A percentile compares a stretch with the other conserved stretches of the same genome.
These are phyloP conservation scores for Isoetes taiwanensis DNA, from an alignment of 75 land plant genomes.

Conservation along the genomic window DNA sequence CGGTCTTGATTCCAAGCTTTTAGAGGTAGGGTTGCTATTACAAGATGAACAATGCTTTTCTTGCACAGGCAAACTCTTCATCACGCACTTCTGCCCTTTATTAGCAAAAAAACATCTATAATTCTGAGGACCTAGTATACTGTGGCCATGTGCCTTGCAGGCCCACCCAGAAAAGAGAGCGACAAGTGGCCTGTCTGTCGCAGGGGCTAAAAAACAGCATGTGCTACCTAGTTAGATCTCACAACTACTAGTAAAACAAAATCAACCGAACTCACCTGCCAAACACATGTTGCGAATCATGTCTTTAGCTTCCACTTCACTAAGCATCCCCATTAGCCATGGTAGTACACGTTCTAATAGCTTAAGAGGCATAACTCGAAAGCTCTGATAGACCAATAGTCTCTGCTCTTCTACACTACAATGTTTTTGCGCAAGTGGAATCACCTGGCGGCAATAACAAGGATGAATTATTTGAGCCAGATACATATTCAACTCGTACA, in stretches of 20 bases:
- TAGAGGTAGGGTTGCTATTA: conserved; percentile 7
- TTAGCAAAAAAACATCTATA: conserved; percentile 34
- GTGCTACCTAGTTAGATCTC: neutral
- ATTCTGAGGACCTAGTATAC: conserved; percentile 1
- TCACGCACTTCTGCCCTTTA: conserved; percentile 26
- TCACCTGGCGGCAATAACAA: conserved; percentile 34
- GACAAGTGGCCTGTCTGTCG: conserved; percentile 44
- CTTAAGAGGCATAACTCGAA: conserved; percentile 79
- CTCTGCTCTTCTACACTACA: conserved; percentile 54
- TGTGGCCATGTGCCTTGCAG: conserved; percentile 39
- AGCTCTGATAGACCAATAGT: conserved; percentile 53
- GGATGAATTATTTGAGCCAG: neutral
- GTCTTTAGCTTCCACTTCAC: conserved; percentile 48
- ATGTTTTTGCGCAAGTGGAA: conserved; percentile 63
- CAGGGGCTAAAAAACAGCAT: conserved; percentile 44
- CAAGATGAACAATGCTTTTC: conserved; percentile 6
- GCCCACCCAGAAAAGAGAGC: conserved; percentile 74
- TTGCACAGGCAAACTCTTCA: conserved; percentile 10
- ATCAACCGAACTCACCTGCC: conserved; percentile 40
- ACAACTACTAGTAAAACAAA: neutral
- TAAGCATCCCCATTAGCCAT: conserved; percentile 51
- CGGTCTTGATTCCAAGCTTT: conserved; percentile 12
- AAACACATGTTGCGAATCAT: conserved; percentile 63
- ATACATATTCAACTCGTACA: neutral
- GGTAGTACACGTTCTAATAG: conserved; percentile 78